Percentiles rank a stretch among this genome's conserved stretches.
These are phyloP conservation scores for Sordariomycetes sp. DNA, from an alignment of 2,329 filamentous ascomycete species.

Conservation along the genomic window DNA sequence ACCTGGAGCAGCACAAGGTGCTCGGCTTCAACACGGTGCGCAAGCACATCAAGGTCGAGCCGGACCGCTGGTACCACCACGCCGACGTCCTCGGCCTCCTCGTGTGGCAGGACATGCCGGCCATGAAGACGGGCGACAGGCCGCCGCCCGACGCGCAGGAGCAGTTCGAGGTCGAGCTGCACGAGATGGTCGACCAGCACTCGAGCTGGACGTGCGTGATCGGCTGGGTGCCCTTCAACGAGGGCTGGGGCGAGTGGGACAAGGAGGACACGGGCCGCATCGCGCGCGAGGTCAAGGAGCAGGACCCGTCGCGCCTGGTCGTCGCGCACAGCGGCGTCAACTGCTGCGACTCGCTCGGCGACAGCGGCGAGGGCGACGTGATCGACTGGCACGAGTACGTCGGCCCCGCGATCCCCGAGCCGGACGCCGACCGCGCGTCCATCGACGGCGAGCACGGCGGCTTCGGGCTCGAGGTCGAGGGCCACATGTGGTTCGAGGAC, in stretches of 20 bases:
- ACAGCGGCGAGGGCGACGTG: background rate
- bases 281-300: background rate
- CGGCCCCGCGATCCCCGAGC: no score
- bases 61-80: background rate
- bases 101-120: background rate
- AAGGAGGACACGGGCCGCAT: background rate
- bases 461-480: background rate
- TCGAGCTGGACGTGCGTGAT: background rate
- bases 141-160: background rate
- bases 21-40: background rate
- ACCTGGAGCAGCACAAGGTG: background rate
- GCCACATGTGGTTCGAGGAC: background rate
- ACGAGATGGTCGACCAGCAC: background rate
- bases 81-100: background rate
- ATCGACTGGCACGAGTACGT: background rate
- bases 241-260: background rate
- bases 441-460: background rate
- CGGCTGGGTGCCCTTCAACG: background rate
- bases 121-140: background rate
- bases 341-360: background rate
- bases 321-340: background rate
- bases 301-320: background rate
- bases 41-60: background rate
- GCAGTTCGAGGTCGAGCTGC: background rate
- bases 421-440: background rate